Conservation (phyloP, 495 filamentous ascomycete genomes). For the Polyplosphaeria fusca region DNA sequence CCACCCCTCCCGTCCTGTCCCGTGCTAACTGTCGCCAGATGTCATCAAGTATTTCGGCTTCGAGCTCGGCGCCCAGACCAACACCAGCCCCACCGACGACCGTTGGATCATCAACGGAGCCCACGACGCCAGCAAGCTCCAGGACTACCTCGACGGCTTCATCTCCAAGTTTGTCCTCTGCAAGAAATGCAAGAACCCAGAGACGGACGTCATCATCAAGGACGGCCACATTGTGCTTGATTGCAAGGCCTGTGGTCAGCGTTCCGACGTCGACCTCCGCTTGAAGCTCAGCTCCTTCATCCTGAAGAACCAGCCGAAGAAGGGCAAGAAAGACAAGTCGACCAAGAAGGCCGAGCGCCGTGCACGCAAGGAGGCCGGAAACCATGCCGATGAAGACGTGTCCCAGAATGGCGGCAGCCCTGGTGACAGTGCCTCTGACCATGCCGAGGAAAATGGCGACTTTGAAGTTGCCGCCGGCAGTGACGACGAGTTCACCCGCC, state of each 20-base stretch:
- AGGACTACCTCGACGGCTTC: conserved; percentile 97
- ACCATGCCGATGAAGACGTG: conserved; percentile 51
- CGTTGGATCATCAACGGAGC: conserved; percentile 99
- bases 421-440: conserved; percentile 72
- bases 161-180: conserved; percentile 97
- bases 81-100: conserved; percentile 92
- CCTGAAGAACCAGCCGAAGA: conserved; percentile 89
- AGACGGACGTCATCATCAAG: conserved; percentile 93
- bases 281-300: conserved; percentile 98
- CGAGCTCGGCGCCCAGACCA: conserved; percentile 96
- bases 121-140: conserved; percentile 91
- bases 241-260: conserved; percentile 98
- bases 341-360: conserved; percentile 78
- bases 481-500: conserved; percentile 88
- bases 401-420: conserved; percentile 61
- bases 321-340: conserved; percentile 92
- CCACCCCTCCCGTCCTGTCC: neutral
- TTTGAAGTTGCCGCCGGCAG: conserved; percentile 70
- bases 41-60: conserved; percentile 99
- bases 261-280: conserved; percentile 82
- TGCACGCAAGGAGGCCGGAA: conserved; percentile 56
- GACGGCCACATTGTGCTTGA: conserved; percentile 86
- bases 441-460: conserved; percentile 71
- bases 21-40: conserved; percentile 45
- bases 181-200: conserved; percentile 99